Conservation (phyloP, 179 eudicot genomes). For the Pouteria campechiana region DNA sequence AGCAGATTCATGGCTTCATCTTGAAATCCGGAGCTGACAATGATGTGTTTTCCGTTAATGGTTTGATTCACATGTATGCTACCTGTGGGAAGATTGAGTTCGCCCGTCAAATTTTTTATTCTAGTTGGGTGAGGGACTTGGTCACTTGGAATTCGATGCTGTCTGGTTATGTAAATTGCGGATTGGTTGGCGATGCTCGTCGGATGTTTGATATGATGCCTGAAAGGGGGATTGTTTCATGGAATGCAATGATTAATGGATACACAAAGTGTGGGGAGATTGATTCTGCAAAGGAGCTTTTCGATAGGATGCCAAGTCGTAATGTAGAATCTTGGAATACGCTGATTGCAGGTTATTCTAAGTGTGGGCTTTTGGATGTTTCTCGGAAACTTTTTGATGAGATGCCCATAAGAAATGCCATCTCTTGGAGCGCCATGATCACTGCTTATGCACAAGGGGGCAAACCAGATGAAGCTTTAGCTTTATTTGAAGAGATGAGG, state of each 20-base stretch:
- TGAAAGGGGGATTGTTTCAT: slow-evolving; percentile 12
- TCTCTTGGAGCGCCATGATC: slow-evolving; percentile 13
- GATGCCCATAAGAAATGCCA: slow-evolving; percentile 6
- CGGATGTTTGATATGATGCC: slow-evolving; percentile 8
- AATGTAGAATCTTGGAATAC: slow-evolving; percentile 16
- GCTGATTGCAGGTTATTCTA: slow-evolving; percentile 16
- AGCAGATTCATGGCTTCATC: slow-evolving; percentile 7
- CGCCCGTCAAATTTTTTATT: slow-evolving; percentile 15
- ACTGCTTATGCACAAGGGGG: slow-evolving; percentile 7
- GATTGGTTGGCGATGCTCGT: slow-evolving; percentile 8
- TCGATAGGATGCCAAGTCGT: slow-evolving; percentile 17
- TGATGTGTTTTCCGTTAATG: slow-evolving; percentile 13
- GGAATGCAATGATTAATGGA: slow-evolving; percentile 28
- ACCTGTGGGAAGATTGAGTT: slow-evolving; percentile 8
- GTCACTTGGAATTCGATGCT: slow-evolving; percentile 12
- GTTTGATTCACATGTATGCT: slow-evolving; percentile 8
- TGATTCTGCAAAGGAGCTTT: slow-evolving; percentile 14
- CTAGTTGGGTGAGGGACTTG: slow-evolving; percentile 2
- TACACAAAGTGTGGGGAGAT: slow-evolving; percentile 14
- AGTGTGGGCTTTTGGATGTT: slow-evolving; percentile 6
- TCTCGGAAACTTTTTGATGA: slow-evolving; percentile 5
- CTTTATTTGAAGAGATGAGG: slow-evolving; percentile 9
- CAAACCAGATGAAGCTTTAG: slow-evolving; percentile 8
- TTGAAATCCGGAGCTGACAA: slow-evolving; percentile 6
- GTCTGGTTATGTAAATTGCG: slow-evolving; percentile 9